phyloP scores from a whole-genome alignment of 805 yeast genomes.

The Barnettozyma botsteinii region DNA sequence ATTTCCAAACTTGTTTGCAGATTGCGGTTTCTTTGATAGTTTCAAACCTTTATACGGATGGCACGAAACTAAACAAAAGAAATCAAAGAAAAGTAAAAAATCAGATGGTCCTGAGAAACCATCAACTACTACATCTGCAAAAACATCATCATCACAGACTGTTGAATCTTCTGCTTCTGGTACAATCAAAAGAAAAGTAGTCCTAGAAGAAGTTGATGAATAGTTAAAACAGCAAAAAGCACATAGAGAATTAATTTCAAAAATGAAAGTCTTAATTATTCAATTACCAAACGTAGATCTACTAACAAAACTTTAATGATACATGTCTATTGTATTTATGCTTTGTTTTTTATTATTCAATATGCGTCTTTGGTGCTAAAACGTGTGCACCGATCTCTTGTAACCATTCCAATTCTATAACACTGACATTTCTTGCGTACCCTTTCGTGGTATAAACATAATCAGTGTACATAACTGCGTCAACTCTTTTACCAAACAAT shows the following conservation, averaged over 20 bases:
- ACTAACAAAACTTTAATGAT: neutral
- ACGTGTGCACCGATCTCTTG: conserved; percentile 47
- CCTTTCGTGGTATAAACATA: conserved; percentile 91
- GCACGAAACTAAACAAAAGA: conserved; percentile 28
- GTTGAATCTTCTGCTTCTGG: conserved; percentile 4
- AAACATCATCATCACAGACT: conserved; percentile 4
- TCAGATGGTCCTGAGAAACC: conserved; percentile 1
- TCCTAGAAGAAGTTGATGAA: conserved; percentile 28
- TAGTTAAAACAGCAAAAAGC: neutral
- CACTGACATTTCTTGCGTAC: conserved; percentile 84
- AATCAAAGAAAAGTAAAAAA: conserved; percentile 20
- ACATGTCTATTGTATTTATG: neutral
- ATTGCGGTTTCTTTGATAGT: conserved; percentile 89
- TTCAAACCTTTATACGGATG: conserved; percentile 76
- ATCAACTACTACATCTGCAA: conserved; percentile 2
- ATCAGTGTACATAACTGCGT: conserved; percentile 91
- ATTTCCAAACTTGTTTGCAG: conserved; percentile 93
- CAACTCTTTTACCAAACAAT: conserved; percentile 73
- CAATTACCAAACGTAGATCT: too few species aligned
- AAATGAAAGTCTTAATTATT: too few species aligned
- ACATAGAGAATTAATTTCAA: neutral
- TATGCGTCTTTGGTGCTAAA: conserved; percentile 10
- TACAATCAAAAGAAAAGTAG: conserved; percentile 22
- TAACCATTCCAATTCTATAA: conserved; percentile 77
- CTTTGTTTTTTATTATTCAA: neutral